phyloP scores from a whole-genome alignment of 306 rosid genomes.

The Cicer arietinum region DNA sequence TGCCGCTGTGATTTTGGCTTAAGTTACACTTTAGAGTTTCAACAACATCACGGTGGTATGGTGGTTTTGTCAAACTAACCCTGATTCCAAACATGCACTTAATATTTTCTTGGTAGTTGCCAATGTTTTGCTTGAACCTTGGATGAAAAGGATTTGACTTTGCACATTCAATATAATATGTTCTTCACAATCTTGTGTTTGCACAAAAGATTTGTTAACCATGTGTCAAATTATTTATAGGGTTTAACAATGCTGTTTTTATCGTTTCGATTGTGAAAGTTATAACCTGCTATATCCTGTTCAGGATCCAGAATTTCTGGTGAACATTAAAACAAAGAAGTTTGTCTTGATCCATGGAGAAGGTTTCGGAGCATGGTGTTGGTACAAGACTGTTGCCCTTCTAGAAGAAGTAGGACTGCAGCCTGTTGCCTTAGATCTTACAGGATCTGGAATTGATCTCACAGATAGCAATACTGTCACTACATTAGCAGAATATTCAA shows the following conservation, averaged over 20 bases:
- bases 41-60: too few relatives aligned
- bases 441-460: slow-evolving; percentile 92
- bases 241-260: background rate
- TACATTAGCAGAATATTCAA: slow-evolving; percentile 80
- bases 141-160: slow-evolving; percentile 23
- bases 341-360: slow-evolving; percentile 85
- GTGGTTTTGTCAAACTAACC: too few relatives aligned
- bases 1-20: too few relatives aligned
- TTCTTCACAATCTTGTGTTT: slow-evolving; percentile 21
- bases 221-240: slow-evolving; percentile 7
- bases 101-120: slow-evolving; percentile 31
- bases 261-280: slow-evolving; percentile 29
- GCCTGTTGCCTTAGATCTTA: slow-evolving; percentile 86
- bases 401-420: slow-evolving; percentile 83
- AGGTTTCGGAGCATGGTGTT: slow-evolving; percentile 99
- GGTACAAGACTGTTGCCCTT: slow-evolving; percentile 88
- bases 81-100: background rate
- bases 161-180: slow-evolving; percentile 13
- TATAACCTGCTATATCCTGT: slow-evolving; percentile 32
- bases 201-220: slow-evolving; percentile 14
- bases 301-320: slow-evolving; percentile 67
- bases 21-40: too few relatives aligned
- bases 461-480: slow-evolving; percentile 68
- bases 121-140: slow-evolving; percentile 14
- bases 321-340: slow-evolving; percentile 67